These are phyloP conservation scores for Rhodamnia argentea DNA, from an alignment of 345 rosid species.

Conservation along the genomic window DNA sequence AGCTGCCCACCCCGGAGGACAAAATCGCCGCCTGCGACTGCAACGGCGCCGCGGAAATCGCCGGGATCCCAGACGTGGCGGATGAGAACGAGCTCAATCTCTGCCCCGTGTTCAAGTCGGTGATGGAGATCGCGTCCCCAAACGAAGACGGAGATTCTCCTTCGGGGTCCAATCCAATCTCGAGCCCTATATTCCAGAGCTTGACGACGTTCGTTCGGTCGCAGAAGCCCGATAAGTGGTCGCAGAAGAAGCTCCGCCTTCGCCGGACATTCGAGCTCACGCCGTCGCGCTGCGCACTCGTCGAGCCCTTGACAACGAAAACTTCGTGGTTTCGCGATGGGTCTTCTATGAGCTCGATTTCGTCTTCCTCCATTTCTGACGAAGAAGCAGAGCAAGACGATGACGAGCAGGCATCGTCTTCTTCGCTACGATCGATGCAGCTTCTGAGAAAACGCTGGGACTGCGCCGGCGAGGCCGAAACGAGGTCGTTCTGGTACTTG, in stretches of 20 bases:
- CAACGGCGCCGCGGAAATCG: constrained; percentile 1
- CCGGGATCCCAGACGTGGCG: constrained; percentile 4
- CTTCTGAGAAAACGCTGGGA: background rate
- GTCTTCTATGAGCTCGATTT: background rate
- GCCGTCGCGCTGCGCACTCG: background rate
- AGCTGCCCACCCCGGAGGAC: constrained; percentile 15
- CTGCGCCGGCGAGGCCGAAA: background rate
- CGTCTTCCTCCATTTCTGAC: constrained; percentile 13
- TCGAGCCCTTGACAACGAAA: constrained; percentile 32
- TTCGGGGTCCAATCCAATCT: constrained; percentile 17
- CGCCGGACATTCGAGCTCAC: constrained; percentile 3
- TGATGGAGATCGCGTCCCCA: constrained; percentile 2
- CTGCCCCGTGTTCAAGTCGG: constrained; percentile 2
- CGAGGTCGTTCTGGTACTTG: constrained; percentile 11
- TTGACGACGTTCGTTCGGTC: constrained; percentile 38
- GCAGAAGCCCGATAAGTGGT: constrained; percentile 20
- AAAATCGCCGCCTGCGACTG: constrained; percentile 24
- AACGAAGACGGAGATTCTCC: background rate
- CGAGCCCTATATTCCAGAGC: constrained; percentile 35
- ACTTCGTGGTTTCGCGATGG: background rate
- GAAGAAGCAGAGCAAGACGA: background rate
- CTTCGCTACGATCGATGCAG: constrained; percentile 4
- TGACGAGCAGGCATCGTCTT: background rate
- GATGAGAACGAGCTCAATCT: constrained; percentile 7
- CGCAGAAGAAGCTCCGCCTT: constrained; percentile 29